Evolutionary conservation across 306 rosid species (phyloP), one percentile per base, ranked within the genome.

Genomic region (Clitoria ternatea): DNA sequence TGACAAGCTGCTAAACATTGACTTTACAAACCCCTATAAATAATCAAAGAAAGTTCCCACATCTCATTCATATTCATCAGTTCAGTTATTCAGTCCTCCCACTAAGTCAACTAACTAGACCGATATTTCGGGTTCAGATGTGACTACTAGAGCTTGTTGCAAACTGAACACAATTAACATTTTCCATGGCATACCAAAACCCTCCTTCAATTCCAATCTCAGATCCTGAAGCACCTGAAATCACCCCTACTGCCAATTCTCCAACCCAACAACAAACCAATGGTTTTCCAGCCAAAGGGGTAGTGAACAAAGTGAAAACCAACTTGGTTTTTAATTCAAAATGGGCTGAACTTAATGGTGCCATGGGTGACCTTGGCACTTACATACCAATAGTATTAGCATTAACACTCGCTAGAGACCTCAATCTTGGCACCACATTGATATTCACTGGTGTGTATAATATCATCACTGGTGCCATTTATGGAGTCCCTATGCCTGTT

Each of bases 351-450:
- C 11, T 76, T 0, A 76, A 76, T 5, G 80, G 80, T 17, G 80
- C 80, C 52, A 57, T 76, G 80, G 80, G 80, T 56, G 80, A 76
- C 43, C 75, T 76, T 35, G 80, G 80, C 13, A 76, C 80, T 0
- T 76, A 76, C 6, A 57, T 76, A 56, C 80, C 80, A 1, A 66
- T 76, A 2, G 24, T 76, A 0, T 30, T 76, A 11, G 80, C 80
- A 36, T 52, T 76, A 26, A 76, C 80, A 13, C 74, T 76, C 4
- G 74, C 80, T 4, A 76, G 48, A 53, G 80, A 75, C 33, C 80
- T 67, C 14, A 67, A 67, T 35, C 73, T 67, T 22, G 73, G 73
- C 19, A 66, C 72, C 61, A 66, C 72, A 12, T 37, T 66, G 22
- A 66, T 66, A 20, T 66, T 66, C 26, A 66, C 68, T 1, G 79